Conservation (phyloP, 345 rosid genomes). For the Euphorbia tirucalli region DNA sequence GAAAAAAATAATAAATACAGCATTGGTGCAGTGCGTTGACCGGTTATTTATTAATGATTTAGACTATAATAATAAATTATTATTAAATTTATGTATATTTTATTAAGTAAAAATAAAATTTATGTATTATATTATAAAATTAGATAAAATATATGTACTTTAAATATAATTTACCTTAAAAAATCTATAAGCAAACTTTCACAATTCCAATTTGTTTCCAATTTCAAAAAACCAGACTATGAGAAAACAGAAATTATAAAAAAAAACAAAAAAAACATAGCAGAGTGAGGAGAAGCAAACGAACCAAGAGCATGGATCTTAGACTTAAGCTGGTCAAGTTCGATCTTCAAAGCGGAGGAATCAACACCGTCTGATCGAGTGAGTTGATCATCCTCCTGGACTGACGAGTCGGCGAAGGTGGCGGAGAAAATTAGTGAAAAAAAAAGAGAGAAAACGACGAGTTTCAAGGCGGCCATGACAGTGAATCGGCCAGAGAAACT, state of each 20-base stretch:
- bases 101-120: too few species aligned
- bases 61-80: too few species aligned
- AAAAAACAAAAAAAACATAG: neutral
- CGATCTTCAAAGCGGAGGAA: slow-evolving; percentile 38
- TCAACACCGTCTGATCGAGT: slow-evolving; percentile 37
- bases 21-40: too few species aligned
- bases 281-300: neutral
- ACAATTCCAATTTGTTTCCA: too few species aligned
- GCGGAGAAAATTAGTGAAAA: slow-evolving; percentile 38
- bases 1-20: too few species aligned
- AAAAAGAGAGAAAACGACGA: slow-evolving; percentile 31
- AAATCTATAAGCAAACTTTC: too few species aligned
- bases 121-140: too few species aligned
- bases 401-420: slow-evolving; percentile 40
- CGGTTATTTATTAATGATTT: too few species aligned
- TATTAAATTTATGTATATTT: too few species aligned
- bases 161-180: too few species aligned
- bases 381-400: slow-evolving; percentile 23
- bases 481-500: neutral
- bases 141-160: too few species aligned
- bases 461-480: slow-evolving; percentile 57
- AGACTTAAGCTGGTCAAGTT: slow-evolving; percentile 58
- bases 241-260: neutral
- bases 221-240: too few species aligned
- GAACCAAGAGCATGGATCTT: slow-evolving; percentile 73